Evolutionary conservation across 768 basidiomycete species (phyloP).

Genomic region (Pulveroboletus sp.): DNA sequence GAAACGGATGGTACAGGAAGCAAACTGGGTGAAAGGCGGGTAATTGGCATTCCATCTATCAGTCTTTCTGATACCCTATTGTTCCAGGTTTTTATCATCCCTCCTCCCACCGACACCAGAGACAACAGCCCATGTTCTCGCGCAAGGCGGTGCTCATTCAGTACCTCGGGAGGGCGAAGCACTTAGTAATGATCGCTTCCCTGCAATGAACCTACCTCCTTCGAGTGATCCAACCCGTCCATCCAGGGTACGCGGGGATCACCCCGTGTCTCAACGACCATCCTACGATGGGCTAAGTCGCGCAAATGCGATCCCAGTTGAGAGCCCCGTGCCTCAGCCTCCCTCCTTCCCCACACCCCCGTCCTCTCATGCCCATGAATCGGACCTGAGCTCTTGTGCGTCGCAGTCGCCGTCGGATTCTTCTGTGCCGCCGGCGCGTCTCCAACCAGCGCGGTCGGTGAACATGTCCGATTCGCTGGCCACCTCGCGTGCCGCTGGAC

Average conservation of each 20-base stretch:
- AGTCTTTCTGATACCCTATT: background rate
- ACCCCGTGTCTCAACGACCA: background rate
- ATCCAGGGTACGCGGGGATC: background rate
- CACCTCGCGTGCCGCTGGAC: no score
- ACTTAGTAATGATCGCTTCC: background rate
- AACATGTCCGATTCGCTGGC: no score
- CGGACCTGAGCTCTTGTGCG: no score
- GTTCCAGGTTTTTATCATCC: conserved; percentile 56
- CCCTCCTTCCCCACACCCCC: no score
- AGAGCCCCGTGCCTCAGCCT: no score
- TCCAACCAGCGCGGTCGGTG: no score
- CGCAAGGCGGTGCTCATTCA: conserved; percentile 51
- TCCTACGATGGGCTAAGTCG: no score
- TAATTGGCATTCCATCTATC: background rate
- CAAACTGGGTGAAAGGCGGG: conserved; percentile 17
- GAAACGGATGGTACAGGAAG: conserved; percentile 57
- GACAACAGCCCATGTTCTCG: conserved; percentile 63
- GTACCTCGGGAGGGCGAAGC: conserved; percentile 2
- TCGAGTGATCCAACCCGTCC: background rate
- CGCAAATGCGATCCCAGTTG: no score
- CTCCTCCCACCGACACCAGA: conserved; percentile 73
- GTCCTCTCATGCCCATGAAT: no score
- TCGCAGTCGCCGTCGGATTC: no score
- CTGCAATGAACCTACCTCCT: background rate
- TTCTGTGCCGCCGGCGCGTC: no score